Base-by-base conservation (phyloP, 192 early-diverging fungal species). In the Phlyctochytrium planicorne region DNA sequence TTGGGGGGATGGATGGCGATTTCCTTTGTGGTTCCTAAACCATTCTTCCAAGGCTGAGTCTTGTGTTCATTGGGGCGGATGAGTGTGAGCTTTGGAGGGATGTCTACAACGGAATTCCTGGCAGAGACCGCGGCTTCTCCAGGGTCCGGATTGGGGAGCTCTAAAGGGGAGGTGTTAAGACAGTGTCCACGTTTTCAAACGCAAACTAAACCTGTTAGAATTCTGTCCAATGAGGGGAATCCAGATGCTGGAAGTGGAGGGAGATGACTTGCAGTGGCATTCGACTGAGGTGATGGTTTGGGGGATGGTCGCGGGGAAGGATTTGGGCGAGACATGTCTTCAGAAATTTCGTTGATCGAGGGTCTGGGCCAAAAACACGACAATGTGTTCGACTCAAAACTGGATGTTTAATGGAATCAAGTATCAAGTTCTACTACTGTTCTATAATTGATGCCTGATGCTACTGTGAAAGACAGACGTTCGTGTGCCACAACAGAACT, bases 11-110 rank as follows among this genome's bases (percentile, higher is more conserved):
- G 69, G n/a, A 88, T 88, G 12, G 80, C 73, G 29, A 88, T 84
- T 59, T 88, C 79, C 27, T 65, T 53, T 14, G 87, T 88, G 53
- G 69, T 75, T n/a, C 87, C 87, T 0, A 88, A 74, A 3, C 87
- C 87, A 63, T 88, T 88, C 67, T 88, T 86, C 87, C 86, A 88
- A 32, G 70, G 71, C 73, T 71, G 75, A 6, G 60, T 68, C 6
- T 55, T 33, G 55, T 72, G 68, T 27, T 64, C n/a, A 16, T 71
- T 55, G 16, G 27, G 17, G 4, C 20, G 62, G 17, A 72, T 33
- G 34, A 75, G 34, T 16, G 68, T 63, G 14, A 70, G 34, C 12
- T 17, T 65, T 17, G 61, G 60, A 20, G 62, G 52, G 20, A 53
- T 30, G 50, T 64, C 62, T 12, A 47, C 40, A 6, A 59, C 57